Percentiles rank a stretch among this genome's conserved stretches.
These are phyloP conservation scores for Verticillium dahliae DNA, from an alignment of 2,329 filamentous ascomycete genomes.

Conservation along the genomic window DNA sequence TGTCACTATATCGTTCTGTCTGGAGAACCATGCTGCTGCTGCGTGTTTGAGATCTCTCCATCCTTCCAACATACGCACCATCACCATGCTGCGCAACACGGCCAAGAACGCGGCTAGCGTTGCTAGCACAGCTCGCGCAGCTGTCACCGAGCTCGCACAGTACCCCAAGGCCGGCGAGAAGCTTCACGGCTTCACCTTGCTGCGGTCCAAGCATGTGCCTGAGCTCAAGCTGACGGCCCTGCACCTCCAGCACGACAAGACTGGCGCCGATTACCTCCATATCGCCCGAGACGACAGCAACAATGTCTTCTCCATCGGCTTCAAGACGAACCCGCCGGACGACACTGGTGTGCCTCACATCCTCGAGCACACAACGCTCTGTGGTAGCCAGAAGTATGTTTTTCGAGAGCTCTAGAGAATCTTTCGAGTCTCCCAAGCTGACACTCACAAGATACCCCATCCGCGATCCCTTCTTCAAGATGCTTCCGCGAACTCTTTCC, in stretches of 20 bases:
- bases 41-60: not conserved
- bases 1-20: not conserved
- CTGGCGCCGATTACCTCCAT: conserved; percentile 91
- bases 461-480: conserved; percentile 98
- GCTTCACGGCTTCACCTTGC: conserved; percentile 87
- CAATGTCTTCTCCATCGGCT: conserved; percentile 98
- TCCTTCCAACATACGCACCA: not conserved
- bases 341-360: conserved; percentile 96
- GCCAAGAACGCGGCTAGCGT: conserved; percentile 22
- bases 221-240: conserved; percentile 90
- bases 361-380: conserved; percentile 93
- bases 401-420: conserved; percentile 17
- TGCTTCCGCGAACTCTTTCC: conserved; percentile 94
- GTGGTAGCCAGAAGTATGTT: conserved; percentile 81
- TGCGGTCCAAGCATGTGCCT: conserved; percentile 84
- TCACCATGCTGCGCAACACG: conserved; percentile 44
- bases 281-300: conserved; percentile 93
- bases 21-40: not conserved
- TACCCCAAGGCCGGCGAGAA: conserved; percentile 77
- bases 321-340: conserved; percentile 97
- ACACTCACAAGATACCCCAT: conserved; percentile 69
- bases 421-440: not conserved
- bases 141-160: conserved; percentile 68
- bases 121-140: conserved; percentile 40
- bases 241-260: conserved; percentile 89